Percentiles rank a stretch among this genome's conserved stretches.
phyloP scores from a whole-genome alignment of 371 early-diverging fungal genomes.

The Mortierella sp. region DNA sequence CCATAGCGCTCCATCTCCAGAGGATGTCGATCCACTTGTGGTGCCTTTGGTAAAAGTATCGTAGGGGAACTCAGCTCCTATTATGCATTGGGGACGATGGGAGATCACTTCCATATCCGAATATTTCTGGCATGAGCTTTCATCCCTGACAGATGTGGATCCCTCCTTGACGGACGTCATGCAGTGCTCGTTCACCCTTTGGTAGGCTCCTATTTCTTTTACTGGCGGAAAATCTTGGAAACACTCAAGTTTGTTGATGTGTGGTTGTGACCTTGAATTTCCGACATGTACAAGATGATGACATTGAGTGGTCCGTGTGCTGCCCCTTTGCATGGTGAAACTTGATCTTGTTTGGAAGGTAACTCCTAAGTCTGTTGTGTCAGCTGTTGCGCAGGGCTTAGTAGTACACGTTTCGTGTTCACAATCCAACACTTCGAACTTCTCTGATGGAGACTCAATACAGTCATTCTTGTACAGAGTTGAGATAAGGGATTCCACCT shows the following conservation, averaged over 20 bases:
- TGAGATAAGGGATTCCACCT: conserved; percentile 30
- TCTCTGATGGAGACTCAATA: background rate
- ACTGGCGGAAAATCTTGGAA: background rate
- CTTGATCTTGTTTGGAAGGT: background rate
- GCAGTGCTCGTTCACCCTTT: background rate
- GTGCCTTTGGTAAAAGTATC: background rate
- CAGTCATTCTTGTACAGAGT: background rate
- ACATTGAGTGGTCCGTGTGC: background rate
- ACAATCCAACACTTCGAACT: background rate
- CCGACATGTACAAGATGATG: background rate
- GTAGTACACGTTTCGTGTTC: background rate
- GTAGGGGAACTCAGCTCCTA: background rate
- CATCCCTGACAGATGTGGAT: conserved; percentile 3
- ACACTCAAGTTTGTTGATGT: background rate
- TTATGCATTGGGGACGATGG: background rate
- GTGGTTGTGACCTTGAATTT: background rate
- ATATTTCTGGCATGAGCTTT: background rate
- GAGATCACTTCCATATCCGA: background rate
- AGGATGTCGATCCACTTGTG: background rate
- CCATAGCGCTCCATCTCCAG: conserved; percentile 14
- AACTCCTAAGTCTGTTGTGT: background rate
- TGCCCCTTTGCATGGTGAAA: background rate
- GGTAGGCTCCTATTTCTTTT: background rate
- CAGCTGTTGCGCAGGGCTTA: background rate
- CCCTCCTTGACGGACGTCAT: background rate